phyloP scores from a whole-genome alignment of 352 stramenopile genomes.

The Aphanomyces euteiches region DNA sequence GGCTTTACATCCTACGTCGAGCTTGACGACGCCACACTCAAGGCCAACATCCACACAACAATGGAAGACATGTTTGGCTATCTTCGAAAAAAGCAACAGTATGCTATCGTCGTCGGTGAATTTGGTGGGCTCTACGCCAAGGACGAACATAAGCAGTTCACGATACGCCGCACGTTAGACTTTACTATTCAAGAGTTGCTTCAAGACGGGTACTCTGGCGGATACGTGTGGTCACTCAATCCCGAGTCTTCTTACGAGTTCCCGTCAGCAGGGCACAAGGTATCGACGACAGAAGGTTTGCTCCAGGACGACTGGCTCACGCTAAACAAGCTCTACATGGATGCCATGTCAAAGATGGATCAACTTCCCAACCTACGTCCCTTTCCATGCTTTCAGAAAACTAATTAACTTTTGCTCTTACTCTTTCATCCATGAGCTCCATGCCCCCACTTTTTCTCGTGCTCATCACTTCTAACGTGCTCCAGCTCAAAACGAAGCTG shows the following conservation, averaged over 20 bases:
- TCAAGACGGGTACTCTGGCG: slow-evolving; percentile 46
- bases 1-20: slow-evolving; percentile 46
- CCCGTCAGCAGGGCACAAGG: slow-evolving; percentile 42
- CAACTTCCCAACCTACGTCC: slow-evolving; percentile 42
- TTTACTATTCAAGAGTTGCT: slow-evolving; percentile 57
- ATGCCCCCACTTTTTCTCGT: no score
- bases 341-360: slow-evolving; percentile 49
- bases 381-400: slow-evolving; percentile 50
- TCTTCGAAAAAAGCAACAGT: slow-evolving; percentile 41
- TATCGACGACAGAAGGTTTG: slow-evolving; percentile 40
- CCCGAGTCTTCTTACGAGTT: slow-evolving; percentile 65
- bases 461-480: no score
- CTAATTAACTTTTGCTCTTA: no score
- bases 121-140: slow-evolving; percentile 62
- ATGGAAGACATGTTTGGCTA: slow-evolving; percentile 74
- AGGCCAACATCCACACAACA: slow-evolving; percentile 42
- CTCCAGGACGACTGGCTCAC: slow-evolving; percentile 57
- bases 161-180: slow-evolving; percentile 56
- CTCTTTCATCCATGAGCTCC: no score
- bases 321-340: slow-evolving; percentile 45
- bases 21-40: slow-evolving; percentile 44
- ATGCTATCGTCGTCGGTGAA: slow-evolving; percentile 56
- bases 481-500: no score
- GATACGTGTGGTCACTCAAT: slow-evolving; percentile 73
- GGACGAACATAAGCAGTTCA: slow-evolving; percentile 53